These are phyloP conservation scores for Podospora sp. DNA, from an alignment of 495 filamentous ascomycete genomes.

Conservation along the genomic window DNA sequence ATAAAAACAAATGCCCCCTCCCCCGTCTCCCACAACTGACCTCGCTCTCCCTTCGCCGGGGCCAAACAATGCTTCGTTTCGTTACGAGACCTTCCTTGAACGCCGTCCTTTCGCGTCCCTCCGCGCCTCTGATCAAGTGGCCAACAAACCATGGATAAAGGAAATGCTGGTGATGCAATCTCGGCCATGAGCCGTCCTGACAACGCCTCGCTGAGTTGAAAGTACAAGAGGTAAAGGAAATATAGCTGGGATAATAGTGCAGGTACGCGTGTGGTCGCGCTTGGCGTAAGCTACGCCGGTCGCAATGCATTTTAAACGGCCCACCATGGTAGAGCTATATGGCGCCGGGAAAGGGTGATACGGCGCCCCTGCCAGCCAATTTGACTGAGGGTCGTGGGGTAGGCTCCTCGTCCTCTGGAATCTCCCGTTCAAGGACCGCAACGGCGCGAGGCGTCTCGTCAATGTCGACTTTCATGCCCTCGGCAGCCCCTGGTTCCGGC, in stretches of 20 bases:
- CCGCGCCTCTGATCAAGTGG: slow-evolving; percentile 1
- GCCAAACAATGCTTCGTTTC: slow-evolving; percentile 11
- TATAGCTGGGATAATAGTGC: slow-evolving; percentile 1
- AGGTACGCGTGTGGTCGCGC: background rate
- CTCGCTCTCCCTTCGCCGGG: background rate
- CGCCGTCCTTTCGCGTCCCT: slow-evolving; percentile 13
- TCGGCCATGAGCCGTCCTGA: slow-evolving; percentile 16
- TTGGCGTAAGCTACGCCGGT: background rate
- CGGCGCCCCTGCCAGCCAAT: slow-evolving; percentile 17
- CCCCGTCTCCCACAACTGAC: background rate
- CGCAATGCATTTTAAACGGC: background rate
- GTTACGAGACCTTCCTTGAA: slow-evolving; percentile 11
- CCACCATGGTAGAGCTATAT: slow-evolving; percentile 6
- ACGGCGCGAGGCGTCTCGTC: slow-evolving; percentile 39
- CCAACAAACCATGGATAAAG: slow-evolving; percentile 14
- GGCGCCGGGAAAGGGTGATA: slow-evolving; percentile 30
- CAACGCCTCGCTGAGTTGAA: slow-evolving; percentile 33
- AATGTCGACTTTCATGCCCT: slow-evolving; percentile 17
- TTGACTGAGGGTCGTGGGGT: slow-evolving; percentile 34
- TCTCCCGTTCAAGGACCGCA: slow-evolving; percentile 13
- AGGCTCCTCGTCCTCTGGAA: slow-evolving; percentile 33
- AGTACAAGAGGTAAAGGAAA: slow-evolving; percentile 17
- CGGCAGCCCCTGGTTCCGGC: slow-evolving; percentile 19
- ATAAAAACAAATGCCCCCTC: slow-evolving; percentile 5
- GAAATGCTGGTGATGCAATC: slow-evolving; percentile 27